These are phyloP conservation scores for Nematocida parisii DNA, from an alignment of 371 early-diverging fungal genomes.

Conservation along the genomic window DNA sequence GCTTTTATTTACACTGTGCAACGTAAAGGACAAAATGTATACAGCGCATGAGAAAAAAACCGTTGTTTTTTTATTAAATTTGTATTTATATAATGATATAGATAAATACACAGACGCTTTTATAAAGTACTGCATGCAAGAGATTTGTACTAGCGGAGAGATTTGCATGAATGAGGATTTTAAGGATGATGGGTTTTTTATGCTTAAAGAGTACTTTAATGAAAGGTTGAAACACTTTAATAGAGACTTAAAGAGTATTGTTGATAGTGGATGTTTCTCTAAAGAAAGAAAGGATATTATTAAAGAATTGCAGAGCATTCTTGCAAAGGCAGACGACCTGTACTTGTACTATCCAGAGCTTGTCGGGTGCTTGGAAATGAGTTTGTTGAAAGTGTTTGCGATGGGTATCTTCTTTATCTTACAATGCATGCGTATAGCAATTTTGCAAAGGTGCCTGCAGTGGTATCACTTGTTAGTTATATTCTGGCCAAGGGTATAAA, in stretches of 20 bases:
- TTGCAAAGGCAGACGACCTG: neutral
- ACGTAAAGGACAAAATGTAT: neutral
- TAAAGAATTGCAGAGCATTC: neutral
- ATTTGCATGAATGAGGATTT: neutral
- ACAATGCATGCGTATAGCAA: neutral
- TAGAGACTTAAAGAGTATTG: neutral
- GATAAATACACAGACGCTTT: slow-evolving; percentile 11
- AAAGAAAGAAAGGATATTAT: neutral
- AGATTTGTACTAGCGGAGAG: neutral
- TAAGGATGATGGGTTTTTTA: neutral
- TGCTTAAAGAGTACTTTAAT: neutral
- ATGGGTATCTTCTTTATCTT: neutral
- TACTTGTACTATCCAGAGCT: neutral
- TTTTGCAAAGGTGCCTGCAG: neutral
- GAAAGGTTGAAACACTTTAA: neutral
- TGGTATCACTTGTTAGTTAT: neutral
- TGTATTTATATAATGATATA: slow-evolving; percentile 26
- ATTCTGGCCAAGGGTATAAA: neutral
- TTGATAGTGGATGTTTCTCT: slow-evolving; percentile 7
- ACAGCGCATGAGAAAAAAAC: neutral
- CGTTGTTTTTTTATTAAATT: slow-evolving; percentile 16
- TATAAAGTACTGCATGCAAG: neutral
- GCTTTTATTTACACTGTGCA: neutral
- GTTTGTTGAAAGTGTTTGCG: neutral
- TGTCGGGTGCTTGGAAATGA: neutral